These are phyloP conservation scores for Bonia amplexicaulis DNA, from an alignment of 176 grass and related monocot species.

Conservation along the genomic window DNA sequence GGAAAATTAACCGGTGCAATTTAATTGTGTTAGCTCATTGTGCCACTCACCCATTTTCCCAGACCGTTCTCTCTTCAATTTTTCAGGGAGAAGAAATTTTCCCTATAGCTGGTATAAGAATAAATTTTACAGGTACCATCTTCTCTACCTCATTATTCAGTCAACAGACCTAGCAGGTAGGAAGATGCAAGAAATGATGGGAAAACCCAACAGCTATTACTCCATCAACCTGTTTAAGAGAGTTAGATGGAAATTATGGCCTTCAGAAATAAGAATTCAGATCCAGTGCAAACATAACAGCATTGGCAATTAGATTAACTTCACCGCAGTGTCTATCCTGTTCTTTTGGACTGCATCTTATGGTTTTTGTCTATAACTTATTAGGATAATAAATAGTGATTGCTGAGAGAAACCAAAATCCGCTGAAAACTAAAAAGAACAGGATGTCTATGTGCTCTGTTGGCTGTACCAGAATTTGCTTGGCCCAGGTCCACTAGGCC, in stretches of 20 bases:
- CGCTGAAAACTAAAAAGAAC: no score
- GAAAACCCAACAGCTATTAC: not conserved
- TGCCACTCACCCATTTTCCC: not conserved
- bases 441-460: not conserved
- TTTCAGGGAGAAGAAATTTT: not conserved
- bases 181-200: not conserved
- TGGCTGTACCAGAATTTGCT: slow-evolving; percentile 11
- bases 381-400: no score
- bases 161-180: not conserved
- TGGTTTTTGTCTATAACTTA: no score
- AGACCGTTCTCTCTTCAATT: not conserved
- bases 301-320: not conserved
- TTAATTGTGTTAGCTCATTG: not conserved
- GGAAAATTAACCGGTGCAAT: not conserved
- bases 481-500: slow-evolving; percentile 30
- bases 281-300: not conserved
- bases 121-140: not conserved
- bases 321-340: not conserved
- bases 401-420: no score
- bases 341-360: not conserved
- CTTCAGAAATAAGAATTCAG: not conserved
- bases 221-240: not conserved
- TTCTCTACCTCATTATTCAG: no score
- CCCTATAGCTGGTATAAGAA: not conserved
- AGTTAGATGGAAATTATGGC: not conserved